Percentiles rank a stretch among this genome's conserved stretches.
phyloP scores from a whole-genome alignment of 1,139 yeast species.

The Suhomyces coccinellae region DNA sequence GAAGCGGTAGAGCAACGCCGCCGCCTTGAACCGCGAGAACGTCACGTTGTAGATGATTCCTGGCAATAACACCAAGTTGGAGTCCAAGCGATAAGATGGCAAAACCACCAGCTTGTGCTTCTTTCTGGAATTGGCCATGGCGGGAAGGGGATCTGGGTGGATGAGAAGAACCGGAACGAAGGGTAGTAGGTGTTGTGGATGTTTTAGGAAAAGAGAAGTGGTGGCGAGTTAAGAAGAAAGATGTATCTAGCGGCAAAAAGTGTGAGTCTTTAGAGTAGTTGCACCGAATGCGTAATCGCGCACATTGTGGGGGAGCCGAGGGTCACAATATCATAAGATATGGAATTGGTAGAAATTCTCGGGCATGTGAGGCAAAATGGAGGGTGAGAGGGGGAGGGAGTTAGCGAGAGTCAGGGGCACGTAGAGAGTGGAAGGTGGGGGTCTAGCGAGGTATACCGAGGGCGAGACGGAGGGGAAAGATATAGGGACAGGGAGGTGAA shows the following conservation, averaged over 20 bases:
- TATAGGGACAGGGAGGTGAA: too few relatives aligned
- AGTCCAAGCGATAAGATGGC: conserved; percentile 45
- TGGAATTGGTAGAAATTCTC: background rate
- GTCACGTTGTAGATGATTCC: conserved; percentile 61
- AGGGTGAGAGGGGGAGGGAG: background rate
- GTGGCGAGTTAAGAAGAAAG: background rate
- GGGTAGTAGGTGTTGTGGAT: background rate
- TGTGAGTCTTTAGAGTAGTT: background rate
- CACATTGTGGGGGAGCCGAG: conserved; percentile 10
- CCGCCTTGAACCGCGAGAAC: conserved; percentile 50
- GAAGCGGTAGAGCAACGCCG: conserved; percentile 44
- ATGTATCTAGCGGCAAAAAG: background rate
- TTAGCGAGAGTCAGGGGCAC: background rate
- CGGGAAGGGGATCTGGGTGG: background rate
- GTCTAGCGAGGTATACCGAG: too few relatives aligned
- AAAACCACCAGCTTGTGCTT: conserved; percentile 26
- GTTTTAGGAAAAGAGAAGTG: background rate
- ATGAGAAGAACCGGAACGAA: background rate
- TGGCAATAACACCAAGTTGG: conserved; percentile 55
- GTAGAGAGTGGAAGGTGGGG: background rate
- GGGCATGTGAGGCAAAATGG: background rate
- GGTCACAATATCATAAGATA: conserved; percentile 8
- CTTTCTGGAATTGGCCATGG: conserved; percentile 10
- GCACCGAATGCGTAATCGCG: background rate
- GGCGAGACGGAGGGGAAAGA: too few relatives aligned